Percentiles rank a stretch among this genome's conserved stretches.
Evolutionary conservation across 257 asterid species (phyloP).

Genomic region (Solanum okadae): DNA sequence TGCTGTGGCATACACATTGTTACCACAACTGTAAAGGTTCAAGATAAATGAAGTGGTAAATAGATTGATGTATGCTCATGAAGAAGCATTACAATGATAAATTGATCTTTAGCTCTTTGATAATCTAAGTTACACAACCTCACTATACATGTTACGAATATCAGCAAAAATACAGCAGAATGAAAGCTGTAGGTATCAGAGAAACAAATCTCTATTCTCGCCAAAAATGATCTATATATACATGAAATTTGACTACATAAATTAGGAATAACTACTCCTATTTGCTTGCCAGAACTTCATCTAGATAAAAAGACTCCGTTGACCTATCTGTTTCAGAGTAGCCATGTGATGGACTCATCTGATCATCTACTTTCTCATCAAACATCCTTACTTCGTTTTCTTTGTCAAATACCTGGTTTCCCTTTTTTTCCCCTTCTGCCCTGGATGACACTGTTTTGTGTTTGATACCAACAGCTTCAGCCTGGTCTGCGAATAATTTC

Average conservation of each 20-base stretch:
- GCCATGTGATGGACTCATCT: not conserved
- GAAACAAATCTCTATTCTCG: not conserved
- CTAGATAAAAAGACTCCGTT: not conserved
- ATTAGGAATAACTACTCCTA: constrained; percentile 4
- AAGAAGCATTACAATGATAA: not conserved
- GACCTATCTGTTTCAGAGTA: no score
- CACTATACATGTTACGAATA: not conserved
- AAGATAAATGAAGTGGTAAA: not conserved
- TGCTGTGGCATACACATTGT: no score
- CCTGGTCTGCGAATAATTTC: constrained; percentile 57
- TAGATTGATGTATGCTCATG: not conserved
- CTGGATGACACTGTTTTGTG: not conserved
- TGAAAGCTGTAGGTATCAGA: not conserved
- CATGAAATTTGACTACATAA: not conserved
- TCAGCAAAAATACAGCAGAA: no score
- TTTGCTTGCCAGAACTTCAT: constrained; percentile 35
- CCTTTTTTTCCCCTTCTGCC: not conserved
- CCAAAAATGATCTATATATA: not conserved
- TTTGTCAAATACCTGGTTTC: not conserved
- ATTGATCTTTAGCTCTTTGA: not conserved
- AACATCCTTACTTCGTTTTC: not conserved
- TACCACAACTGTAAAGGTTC: no score
- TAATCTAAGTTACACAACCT: not conserved
- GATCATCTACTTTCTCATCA: not conserved
- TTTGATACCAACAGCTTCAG: constrained; percentile 35